Evolutionary conservation across 306 rosid species (phyloP).

Genomic region (Medicago truncatula): DNA sequence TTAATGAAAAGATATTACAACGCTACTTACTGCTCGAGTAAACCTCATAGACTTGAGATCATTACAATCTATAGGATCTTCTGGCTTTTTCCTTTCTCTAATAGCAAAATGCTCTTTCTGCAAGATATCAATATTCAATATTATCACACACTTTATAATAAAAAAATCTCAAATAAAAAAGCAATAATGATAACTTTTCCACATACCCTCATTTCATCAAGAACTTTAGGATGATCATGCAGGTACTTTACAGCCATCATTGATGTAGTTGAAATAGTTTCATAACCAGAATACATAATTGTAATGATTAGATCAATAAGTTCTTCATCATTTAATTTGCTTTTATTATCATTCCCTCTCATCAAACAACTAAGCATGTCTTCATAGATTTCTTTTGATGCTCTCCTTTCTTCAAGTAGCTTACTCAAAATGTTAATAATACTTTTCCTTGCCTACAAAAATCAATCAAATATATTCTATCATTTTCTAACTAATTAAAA

Average conservation of each 20-base stretch:
- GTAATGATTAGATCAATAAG: constrained; percentile 86
- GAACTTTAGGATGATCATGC: constrained; percentile 86
- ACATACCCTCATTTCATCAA: constrained; percentile 90
- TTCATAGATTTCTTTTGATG: constrained; percentile 52
- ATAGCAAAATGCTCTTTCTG: constrained; percentile 90
- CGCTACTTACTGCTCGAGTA: constrained; percentile 82
- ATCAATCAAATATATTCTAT: not conserved
- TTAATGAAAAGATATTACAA: not conserved
- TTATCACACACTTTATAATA: constrained; percentile 17
- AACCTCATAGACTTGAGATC: constrained; percentile 88
- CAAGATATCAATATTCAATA: not conserved
- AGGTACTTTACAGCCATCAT: constrained; percentile 99
- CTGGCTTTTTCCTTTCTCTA: constrained; percentile 69
- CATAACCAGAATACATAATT: constrained; percentile 91
- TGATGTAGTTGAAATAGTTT: constrained; percentile 96
- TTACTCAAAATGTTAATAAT: constrained; percentile 65
- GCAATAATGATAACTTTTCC: constrained; percentile 13
- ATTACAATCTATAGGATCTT: constrained; percentile 78
- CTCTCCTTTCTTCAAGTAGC: constrained; percentile 70
- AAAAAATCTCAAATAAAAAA: not conserved
- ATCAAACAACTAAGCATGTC: constrained; percentile 84
- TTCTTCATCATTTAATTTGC: constrained; percentile 76
- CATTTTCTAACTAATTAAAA: not conserved
- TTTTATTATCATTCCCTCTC: constrained; percentile 60
- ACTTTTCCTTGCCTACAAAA: constrained; percentile 79